Evolutionary conservation across 1,284 basidiomycete genomes (phyloP).

Genomic region (Ganoderma multipileum): DNA sequence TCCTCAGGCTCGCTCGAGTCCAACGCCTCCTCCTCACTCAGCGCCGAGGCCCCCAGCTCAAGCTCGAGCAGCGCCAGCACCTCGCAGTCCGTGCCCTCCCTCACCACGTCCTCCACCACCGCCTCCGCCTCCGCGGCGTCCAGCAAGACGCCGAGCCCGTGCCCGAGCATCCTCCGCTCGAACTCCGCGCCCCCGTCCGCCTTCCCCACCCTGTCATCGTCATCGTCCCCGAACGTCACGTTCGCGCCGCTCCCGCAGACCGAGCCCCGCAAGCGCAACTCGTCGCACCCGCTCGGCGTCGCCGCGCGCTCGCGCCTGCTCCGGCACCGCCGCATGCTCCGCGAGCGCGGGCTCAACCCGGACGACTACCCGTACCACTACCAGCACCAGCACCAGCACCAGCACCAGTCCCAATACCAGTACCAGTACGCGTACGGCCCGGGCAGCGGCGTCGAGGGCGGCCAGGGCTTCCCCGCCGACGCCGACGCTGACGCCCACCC

Average conservation of each 20-base stretch:
- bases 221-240: conserved; percentile 48
- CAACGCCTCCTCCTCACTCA: conserved; percentile 9
- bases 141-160: conserved; percentile 27
- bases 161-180: conserved; percentile 31
- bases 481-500: background rate
- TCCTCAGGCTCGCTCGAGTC: conserved; percentile 30
- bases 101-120: conserved; percentile 11
- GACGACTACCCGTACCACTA: conserved; percentile 24
- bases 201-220: conserved; percentile 24
- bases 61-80: conserved; percentile 12
- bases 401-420: conserved; percentile 18
- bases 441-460: conserved; percentile 19
- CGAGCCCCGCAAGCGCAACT: conserved; percentile 60
- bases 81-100: conserved; percentile 11
- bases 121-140: conserved; percentile 14
- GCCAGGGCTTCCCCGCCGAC: conserved; percentile 5
- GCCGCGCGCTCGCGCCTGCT: conserved; percentile 61
- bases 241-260: conserved; percentile 72
- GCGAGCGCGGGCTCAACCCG: conserved; percentile 30
- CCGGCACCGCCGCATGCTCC: conserved; percentile 38
- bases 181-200: conserved; percentile 22
- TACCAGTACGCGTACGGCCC: conserved; percentile 19
- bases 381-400: conserved; percentile 8
- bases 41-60: conserved; percentile 8
- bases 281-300: conserved; percentile 65